Percentiles rank a stretch among this genome's conserved stretches.
Evolutionary conservation across 176 grass and related monocot genomes (phyloP).

Genomic region (Oryza glaberrima): DNA sequence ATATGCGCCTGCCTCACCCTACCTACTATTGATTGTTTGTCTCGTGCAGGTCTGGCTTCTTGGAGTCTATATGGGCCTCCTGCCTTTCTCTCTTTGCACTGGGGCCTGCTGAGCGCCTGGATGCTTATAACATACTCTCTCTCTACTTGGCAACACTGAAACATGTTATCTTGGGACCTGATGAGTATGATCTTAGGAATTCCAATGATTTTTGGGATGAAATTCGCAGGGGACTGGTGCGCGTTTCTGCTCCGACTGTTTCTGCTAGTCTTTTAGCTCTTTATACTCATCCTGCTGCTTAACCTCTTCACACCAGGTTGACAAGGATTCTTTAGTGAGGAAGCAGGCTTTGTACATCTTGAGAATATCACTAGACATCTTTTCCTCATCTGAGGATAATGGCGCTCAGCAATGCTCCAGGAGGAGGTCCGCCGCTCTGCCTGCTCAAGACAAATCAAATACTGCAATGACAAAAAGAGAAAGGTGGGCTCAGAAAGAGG

Average conservation of each 20-base stretch:
- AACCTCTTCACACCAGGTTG: constrained; percentile 57
- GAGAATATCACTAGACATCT: constrained; percentile 69
- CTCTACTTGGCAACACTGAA: constrained; percentile 63
- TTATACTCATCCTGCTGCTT: neutral
- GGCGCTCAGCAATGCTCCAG: constrained; percentile 45
- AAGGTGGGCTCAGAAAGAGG: constrained; percentile 83
- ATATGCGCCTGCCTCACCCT: neutral
- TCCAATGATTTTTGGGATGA: constrained; percentile 79
- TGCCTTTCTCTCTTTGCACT: constrained; percentile 67
- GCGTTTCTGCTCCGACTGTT: constrained; percentile 27
- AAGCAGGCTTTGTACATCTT: constrained; percentile 85
- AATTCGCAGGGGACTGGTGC: constrained; percentile 81
- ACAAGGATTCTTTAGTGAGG: constrained; percentile 79
- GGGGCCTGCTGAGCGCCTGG: constrained; percentile 60
- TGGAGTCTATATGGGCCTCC: constrained; percentile 71
- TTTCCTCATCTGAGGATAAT: constrained; percentile 43
- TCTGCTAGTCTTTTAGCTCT: constrained; percentile 28
- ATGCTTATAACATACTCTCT: constrained; percentile 78
- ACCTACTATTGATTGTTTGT: neutral
- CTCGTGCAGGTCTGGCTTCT: constrained; percentile 65
- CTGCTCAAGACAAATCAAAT: constrained; percentile 36
- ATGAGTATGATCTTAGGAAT: constrained; percentile 55
- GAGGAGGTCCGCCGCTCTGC: constrained; percentile 31
- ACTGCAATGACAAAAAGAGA: constrained; percentile 68
- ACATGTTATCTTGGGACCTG: constrained; percentile 4